Evolutionary conservation across 2,329 filamentous ascomycete species (phyloP), one percentile per base, ranked within the genome.

Genomic region (Cercospora sp.): DNA sequence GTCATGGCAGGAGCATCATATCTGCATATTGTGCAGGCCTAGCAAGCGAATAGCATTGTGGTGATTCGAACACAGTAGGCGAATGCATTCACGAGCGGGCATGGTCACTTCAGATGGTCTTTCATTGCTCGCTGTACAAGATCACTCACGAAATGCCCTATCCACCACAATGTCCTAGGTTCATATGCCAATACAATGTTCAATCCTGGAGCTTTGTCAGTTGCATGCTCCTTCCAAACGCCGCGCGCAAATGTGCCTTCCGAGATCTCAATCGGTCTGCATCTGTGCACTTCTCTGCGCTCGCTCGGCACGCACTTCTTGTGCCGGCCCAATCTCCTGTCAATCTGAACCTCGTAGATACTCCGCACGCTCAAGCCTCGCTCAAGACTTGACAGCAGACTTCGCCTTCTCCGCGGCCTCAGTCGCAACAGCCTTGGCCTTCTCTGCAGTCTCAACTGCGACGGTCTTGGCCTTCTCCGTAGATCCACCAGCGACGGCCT

Each of bases 71-170:
- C 26, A 28, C 20, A 53, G 12, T 13, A 28, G 12, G 48, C 48
- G 48, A 30, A 1, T 30, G 20, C 1, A 0, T 3, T 3, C n/a
- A 36, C 7, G 16, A 59, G 31, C 28, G 30, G 12, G 55, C 55
- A 33, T 16, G 3, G 10, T 36, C 4, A 5, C 13, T 36, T 31
- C 9, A 33, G n/a, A 55, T n/a, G 26, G 31, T 65, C 39, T 33
- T 63, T 57, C 30, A 48, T 53, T 64, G 36, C 53, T 68, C 68
- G 72, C 69, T 75, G 71, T 75, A 75, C 70, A 75, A 69, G 64
- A 68, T 69, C 48, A 28, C 13, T 28, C 20, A 28, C 13, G 20
- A 28, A 53, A 68, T 60, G 55, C n/a, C 68, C 73, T 75, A 75
- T 73, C 72, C 70, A 70, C 72, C 69, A 63, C 67, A 64, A 45